Evolutionary conservation across 75 land plant genomes (phyloP), one percentile per base, ranked within the genome.

Genomic region (Azolla pinnata): DNA sequence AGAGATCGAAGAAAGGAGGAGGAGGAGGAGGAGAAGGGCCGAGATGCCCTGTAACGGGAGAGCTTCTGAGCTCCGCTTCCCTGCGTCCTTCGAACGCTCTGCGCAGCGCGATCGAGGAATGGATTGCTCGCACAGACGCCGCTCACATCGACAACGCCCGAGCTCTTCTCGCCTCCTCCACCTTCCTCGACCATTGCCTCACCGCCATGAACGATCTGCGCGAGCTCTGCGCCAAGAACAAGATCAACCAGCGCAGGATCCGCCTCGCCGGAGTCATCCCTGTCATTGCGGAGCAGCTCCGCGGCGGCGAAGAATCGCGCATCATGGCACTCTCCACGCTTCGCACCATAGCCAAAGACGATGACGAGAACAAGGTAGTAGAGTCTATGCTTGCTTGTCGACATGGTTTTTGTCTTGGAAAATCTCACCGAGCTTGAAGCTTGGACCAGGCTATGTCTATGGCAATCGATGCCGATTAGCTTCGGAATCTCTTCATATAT

Each of bases 321-420:
- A 50, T n/a, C 12, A 57, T 27, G 3, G 42, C 75, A 0, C 46
- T 72, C 14, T 33, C 35, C 26, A 65, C 69, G 20, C 69, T 72
- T 25, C 61, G 63, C 5, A 42, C 60, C 19, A 56, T 72, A 19
- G 75, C 70, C 25, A 62, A 66, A 58, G 69, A 66, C 20, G 69
- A 72, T 60, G 75, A 72, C 0, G 75, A 72, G 2, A 72, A 54
- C 21, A 72, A 72, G 75, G 75, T 72, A 59, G 25, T 49, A 51
- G n/a, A n/a, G n/a, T n/a, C n/a, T n/a, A n/a, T n/a, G n/a, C n/a
- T n/a, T n/a, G n/a, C n/a, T n/a, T n/a, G n/a, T n/a, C n/a, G n/a
- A n/a, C n/a, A n/a, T n/a, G n/a, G n/a, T n/a, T n/a, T n/a, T n/a
- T n/a, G n/a, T n/a, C n/a, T n/a, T n/a, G n/a, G n/a, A n/a, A n/a